Evolutionary conservation across 2,329 filamentous ascomycete genomes (phyloP).

Genomic region (Penicillium olsonii): DNA sequence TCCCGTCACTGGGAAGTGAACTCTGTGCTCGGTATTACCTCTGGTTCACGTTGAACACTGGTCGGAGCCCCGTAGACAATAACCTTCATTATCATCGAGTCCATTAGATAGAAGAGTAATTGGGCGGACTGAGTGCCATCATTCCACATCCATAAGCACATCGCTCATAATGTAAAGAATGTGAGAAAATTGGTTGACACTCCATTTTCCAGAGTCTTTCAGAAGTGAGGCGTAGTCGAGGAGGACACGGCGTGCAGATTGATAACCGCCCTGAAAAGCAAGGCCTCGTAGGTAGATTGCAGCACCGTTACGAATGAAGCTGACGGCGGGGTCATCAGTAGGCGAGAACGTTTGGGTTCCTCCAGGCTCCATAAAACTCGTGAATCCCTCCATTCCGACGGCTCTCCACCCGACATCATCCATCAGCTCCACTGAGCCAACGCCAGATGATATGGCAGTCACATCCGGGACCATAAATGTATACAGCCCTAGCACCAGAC

Average conservation of each 20-base stretch:
- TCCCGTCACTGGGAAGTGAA: too few species aligned
- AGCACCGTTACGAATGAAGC: constrained; percentile 53
- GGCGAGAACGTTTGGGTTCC: constrained; percentile 29
- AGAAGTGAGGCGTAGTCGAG: constrained; percentile 55
- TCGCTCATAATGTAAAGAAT: constrained; percentile 60
- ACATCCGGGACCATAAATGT: constrained; percentile 49
- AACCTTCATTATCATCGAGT: neutral
- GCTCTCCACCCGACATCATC: constrained; percentile 54
- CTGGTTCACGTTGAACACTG: too few species aligned
- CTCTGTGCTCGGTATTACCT: too few species aligned
- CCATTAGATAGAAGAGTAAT: neutral
- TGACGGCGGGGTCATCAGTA: constrained; percentile 35
- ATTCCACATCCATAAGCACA: constrained; percentile 41
- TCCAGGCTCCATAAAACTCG: constrained; percentile 38
- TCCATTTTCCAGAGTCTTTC: constrained; percentile 56
- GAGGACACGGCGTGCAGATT: constrained; percentile 53
- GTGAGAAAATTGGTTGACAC: constrained; percentile 52
- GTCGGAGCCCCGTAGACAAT: too few species aligned
- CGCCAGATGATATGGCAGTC: constrained; percentile 25
- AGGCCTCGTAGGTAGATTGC: constrained; percentile 51
- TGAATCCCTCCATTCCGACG: constrained; percentile 50
- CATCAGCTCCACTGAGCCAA: constrained; percentile 45
- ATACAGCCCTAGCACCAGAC: constrained; percentile 54
- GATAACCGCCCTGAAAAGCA: constrained; percentile 51
- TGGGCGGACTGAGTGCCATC: constrained; percentile 6